Percentiles rank a stretch among this genome's conserved stretches.
Evolutionary conservation across 805 yeast genomes (phyloP).

Genomic region (Saccharomycopsis olivae): DNA sequence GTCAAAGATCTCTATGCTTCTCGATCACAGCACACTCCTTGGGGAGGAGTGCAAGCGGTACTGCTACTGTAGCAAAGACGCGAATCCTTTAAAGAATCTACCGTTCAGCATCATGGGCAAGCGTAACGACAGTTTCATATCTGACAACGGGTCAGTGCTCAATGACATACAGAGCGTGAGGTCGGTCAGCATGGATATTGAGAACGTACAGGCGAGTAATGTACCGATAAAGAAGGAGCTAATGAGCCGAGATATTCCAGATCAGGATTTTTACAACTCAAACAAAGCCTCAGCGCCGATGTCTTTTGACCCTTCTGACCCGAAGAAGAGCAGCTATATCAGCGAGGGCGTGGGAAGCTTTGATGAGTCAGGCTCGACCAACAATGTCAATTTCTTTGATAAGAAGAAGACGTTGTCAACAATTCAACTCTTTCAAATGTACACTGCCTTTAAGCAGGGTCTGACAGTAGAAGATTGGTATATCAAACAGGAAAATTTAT

Average conservation of each 20-base stretch:
- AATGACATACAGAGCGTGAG: background rate
- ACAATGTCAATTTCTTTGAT: conserved; percentile 7
- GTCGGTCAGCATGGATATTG: too few species aligned
- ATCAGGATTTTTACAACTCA: background rate
- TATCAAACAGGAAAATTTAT: conserved; percentile 43
- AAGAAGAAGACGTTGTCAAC: conserved; percentile 8
- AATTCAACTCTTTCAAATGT: conserved; percentile 11
- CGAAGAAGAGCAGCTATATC: background rate
- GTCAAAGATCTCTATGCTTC: conserved; percentile 57
- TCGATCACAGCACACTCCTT: conserved; percentile 45
- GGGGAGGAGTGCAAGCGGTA: conserved; percentile 77
- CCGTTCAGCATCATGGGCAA: conserved; percentile 3
- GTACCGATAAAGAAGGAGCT: too few species aligned
- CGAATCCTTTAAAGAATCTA: conserved; percentile 7
- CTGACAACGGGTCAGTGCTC: background rate
- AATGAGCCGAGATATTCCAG: too few species aligned
- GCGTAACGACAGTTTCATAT: conserved; percentile 1
- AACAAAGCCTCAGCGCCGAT: background rate
- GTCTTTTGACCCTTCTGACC: background rate
- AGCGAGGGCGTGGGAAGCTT: conserved; percentile 4
- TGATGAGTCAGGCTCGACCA: conserved; percentile 13
- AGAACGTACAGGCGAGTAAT: background rate
- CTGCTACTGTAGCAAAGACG: conserved; percentile 7
- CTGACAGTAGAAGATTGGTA: conserved; percentile 76
- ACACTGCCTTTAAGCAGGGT: conserved; percentile 56